Evolutionary conservation across 257 asterid species (phyloP), one percentile per base, ranked within the genome.

Genomic region (Nicotiana undulata): DNA sequence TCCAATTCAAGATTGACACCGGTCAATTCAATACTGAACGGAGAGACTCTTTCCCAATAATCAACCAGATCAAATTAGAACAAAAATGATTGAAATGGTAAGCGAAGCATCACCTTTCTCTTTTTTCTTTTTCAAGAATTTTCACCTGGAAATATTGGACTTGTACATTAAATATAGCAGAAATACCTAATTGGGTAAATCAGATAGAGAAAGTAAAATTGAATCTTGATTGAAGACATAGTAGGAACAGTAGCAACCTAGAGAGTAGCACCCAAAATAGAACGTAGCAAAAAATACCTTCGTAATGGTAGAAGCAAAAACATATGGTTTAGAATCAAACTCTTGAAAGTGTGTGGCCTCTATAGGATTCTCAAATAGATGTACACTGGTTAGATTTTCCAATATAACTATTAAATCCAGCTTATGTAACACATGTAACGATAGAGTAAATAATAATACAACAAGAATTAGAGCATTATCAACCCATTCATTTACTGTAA

Each of bases 261-360:
- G 37, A 4, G 6, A 32, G 6, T 4, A 32, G 3, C 37, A 32
- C 6, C 37, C 6, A 32, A 32, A 32, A 32, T 32, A 26, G 28
- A 26, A 26, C 28, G 28, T 26, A 26, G 28, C 28, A 26, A 26
- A 26, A 1, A 26, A 26, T 26, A 26, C 28, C 1, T 26, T 26
- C 28, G 28, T 26, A 26, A 26, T 26, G 28, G 28, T 26, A 26
- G 93, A 76, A 78, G 86, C 84, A 46, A 91, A 93, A 81, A 87
- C 2, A 18, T 85, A 88, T 72, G 91, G 86, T 85, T 87, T 92
- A 61, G 85, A 87, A 79, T 95, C 92, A 61, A 70, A 72, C 81
- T 89, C 90, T 12, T 98, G 95, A 51, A 88, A 86, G 81, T 93
- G 89, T 63, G 91, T 84, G 80, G 89, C 84, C 80, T 74, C 92